phyloP scores from a whole-genome alignment of 345 rosid species.

The Hibiscus trionum region DNA sequence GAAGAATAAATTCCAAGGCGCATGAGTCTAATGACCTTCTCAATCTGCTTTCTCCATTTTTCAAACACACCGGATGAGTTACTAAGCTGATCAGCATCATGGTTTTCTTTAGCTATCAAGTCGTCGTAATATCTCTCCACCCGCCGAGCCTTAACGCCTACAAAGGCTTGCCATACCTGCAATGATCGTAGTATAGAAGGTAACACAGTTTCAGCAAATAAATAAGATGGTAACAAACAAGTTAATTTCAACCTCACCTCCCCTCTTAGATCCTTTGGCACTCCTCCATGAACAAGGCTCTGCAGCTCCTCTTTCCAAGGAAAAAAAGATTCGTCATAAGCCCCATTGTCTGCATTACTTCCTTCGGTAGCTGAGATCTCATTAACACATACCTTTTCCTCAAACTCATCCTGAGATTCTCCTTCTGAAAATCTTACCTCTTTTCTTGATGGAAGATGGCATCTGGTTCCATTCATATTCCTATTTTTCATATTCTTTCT shows the following conservation, averaged over 20 bases:
- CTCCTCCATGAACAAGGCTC: constrained; percentile 87
- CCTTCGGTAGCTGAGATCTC: constrained; percentile 27
- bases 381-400: constrained; percentile 28
- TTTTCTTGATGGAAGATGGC: constrained; percentile 33
- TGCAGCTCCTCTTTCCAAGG: constrained; percentile 82
- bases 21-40: constrained; percentile 81
- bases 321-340: constrained; percentile 34
- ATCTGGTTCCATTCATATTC: constrained; percentile 11
- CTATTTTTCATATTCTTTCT: constrained; percentile 13
- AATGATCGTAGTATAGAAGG: constrained; percentile 17
- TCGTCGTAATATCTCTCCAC: constrained; percentile 71
- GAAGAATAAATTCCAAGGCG: constrained; percentile 42
- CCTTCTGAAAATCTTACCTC: constrained; percentile 24
- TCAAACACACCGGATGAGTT: constrained; percentile 33
- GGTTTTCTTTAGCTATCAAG: constrained; percentile 54
- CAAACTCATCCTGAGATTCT: constrained; percentile 30
- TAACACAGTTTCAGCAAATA: neutral
- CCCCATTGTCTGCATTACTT: constrained; percentile 15
- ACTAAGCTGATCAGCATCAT: constrained; percentile 29
- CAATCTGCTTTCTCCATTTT: constrained; percentile 90
- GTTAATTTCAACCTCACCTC: constrained; percentile 45
- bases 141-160: constrained; percentile 82
- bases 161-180: constrained; percentile 98
- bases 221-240: constrained; percentile 12
- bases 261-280: constrained; percentile 91